Percentiles rank a stretch among this genome's conserved stretches.
These are phyloP conservation scores for Pyricularia pennisetigena DNA, from an alignment of 2,329 filamentous ascomycete genomes.

Conservation along the genomic window DNA sequence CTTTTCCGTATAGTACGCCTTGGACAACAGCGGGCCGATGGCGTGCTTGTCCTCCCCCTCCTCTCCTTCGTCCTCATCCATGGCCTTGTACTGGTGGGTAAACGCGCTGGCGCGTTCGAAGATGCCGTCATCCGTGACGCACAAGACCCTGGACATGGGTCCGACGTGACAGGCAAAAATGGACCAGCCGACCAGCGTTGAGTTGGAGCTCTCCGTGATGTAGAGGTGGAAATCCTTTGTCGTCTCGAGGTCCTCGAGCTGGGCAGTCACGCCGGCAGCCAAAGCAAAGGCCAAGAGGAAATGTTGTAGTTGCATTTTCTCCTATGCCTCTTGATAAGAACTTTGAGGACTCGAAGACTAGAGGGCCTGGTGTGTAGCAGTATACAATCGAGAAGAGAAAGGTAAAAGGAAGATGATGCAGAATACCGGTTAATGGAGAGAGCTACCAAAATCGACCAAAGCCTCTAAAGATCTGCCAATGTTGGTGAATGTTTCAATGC, in stretches of 20 bases:
- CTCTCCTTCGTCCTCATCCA: conserved; percentile 3
- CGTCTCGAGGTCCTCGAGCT: conserved; percentile 11
- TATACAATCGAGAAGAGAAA: not conserved
- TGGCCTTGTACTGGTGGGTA: conserved; percentile 21
- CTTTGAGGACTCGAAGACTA: not conserved
- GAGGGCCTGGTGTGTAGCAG: not conserved
- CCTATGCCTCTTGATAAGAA: not conserved
- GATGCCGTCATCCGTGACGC: conserved; percentile 21
- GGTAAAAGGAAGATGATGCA: not conserved
- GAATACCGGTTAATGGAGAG: not conserved
- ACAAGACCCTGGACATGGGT: conserved; percentile 22
- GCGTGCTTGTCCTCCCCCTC: conserved; percentile 9
- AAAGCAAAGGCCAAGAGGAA: not conserved
- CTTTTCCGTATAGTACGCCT: conserved; percentile 13
- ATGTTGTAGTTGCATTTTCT: not conserved
- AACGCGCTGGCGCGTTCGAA: conserved; percentile 24
- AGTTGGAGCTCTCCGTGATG: conserved; percentile 17
- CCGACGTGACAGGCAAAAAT: conserved; percentile 24
- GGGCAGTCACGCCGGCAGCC: not conserved
- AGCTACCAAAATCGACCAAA: not conserved
- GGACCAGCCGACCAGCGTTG: conserved; percentile 20
- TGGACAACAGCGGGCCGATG: conserved; percentile 20
- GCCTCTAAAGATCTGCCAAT: not conserved
- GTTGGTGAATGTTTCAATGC: not conserved
- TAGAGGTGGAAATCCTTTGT: conserved; percentile 23